phyloP scores from a whole-genome alignment of 179 eudicot genomes.

The Silene coronaria region DNA sequence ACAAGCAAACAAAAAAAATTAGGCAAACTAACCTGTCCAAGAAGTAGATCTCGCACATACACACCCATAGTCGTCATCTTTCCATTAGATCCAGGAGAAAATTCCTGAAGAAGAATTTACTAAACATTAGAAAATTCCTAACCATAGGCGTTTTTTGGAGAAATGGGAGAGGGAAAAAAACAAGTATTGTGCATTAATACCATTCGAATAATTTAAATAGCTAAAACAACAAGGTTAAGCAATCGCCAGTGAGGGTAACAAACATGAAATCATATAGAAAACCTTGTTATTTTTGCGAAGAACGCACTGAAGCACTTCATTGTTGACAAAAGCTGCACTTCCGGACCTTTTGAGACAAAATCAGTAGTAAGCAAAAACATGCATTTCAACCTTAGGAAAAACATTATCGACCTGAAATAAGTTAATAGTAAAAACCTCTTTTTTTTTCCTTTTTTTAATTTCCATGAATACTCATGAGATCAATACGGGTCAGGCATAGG shows the following conservation, averaged over 20 bases:
- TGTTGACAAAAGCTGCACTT: conserved; percentile 31
- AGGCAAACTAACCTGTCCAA: conserved; percentile 74
- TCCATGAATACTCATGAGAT: background rate
- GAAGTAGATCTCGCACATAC: conserved; percentile 91
- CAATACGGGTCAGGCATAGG: too few species aligned
- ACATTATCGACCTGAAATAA: conserved; percentile 11
- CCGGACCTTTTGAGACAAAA: conserved; percentile 29
- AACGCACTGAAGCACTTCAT: conserved; percentile 30
- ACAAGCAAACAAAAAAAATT: background rate
- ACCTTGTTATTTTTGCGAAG: conserved; percentile 30
- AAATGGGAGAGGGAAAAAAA: background rate
- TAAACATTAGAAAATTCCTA: background rate
- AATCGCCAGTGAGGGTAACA: background rate
- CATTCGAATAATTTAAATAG: background rate
- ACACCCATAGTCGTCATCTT: conserved; percentile 95
- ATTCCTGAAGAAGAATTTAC: conserved; percentile 48
- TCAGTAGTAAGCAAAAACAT: conserved; percentile 21
- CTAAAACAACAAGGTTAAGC: background rate
- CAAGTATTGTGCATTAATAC: background rate
- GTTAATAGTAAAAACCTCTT: conserved; percentile 6
- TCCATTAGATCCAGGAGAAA: conserved; percentile 92
- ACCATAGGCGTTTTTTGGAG: background rate
- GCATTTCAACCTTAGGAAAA: conserved; percentile 19
- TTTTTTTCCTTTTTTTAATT: background rate
- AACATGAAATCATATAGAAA: conserved; percentile 20